These are phyloP conservation scores for Astrothelium subdiscretum DNA, from an alignment of 495 filamentous ascomycete species.

Conservation along the genomic window DNA sequence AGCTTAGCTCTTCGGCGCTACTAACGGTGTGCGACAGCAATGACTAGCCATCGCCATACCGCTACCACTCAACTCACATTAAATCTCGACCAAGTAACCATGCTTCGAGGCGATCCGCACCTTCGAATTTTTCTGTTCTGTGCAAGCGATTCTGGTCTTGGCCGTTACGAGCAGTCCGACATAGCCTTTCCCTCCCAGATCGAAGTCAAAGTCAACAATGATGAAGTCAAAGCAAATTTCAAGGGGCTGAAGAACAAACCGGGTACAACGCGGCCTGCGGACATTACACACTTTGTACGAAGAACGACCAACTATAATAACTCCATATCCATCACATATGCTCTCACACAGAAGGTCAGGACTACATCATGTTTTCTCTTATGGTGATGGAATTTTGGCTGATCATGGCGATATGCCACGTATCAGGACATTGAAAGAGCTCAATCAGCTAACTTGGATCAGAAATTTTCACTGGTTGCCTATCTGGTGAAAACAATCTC, in stretches of 20 bases:
- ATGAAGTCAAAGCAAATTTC: constrained; percentile 77
- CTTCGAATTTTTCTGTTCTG: constrained; percentile 73
- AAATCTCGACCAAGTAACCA: constrained; percentile 34
- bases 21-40: constrained; percentile 17
- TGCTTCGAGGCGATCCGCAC: constrained; percentile 40
- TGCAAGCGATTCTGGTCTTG: constrained; percentile 43
- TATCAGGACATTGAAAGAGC: constrained; percentile 1
- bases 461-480: constrained; percentile 69
- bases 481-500: constrained; percentile 64
- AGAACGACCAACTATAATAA: constrained; percentile 60
- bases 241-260: constrained; percentile 91
- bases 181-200: constrained; percentile 84
- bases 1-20: constrained; percentile 6
- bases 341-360: constrained; percentile 45
- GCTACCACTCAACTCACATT: constrained; percentile 41
- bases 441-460: constrained; percentile 15
- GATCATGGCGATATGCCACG: not conserved
- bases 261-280: constrained; percentile 82
- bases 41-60: constrained; percentile 43
- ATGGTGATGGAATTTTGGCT: constrained; percentile 6
- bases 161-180: constrained; percentile 49
- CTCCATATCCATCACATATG: constrained; percentile 75
- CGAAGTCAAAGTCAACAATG: constrained; percentile 80
- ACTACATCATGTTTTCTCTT: constrained; percentile 1
- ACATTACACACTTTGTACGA: constrained; percentile 70